Conservation (phyloP, 2,329 filamentous ascomycete genomes). For the Aphanocladium album region DNA sequence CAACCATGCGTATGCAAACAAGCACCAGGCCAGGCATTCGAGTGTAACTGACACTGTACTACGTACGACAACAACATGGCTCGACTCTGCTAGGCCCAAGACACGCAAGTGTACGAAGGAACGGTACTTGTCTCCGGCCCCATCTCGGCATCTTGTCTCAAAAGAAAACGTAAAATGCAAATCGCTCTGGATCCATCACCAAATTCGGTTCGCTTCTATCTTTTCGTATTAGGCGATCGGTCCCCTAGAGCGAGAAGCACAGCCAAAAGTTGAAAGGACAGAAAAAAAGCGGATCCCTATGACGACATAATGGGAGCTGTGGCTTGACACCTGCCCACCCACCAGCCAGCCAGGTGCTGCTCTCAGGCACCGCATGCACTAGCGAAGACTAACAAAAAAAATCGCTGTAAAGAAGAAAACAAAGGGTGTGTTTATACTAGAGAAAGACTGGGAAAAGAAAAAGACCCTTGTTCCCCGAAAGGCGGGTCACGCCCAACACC, state of each 20-base stretch:
- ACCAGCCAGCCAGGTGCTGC: background rate
- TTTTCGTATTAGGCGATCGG: background rate
- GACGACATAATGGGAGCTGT: constrained; percentile 5
- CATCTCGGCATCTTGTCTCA: background rate
- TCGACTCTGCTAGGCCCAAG: background rate
- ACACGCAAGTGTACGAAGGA: background rate
- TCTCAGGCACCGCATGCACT: constrained; percentile 5
- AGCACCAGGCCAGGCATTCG: constrained; percentile 1
- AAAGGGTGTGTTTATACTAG: background rate
- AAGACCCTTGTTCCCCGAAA: background rate
- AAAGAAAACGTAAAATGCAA: background rate
- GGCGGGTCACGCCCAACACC: constrained; percentile 1
- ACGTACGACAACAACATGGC: background rate
- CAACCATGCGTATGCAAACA: background rate
- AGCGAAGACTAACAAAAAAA: no score
- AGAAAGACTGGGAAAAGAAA: background rate
- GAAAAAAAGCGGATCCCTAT: background rate
- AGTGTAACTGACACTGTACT: background rate
- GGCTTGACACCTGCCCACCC: background rate
- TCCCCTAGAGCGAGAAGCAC: constrained; percentile 1
- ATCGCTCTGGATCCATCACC: background rate
- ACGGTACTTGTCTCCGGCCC: background rate
- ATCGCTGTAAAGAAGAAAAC: background rate
- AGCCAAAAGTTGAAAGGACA: background rate
- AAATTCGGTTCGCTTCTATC: background rate